Evolutionary conservation across 352 stramenopile genomes (phyloP).

Genomic region (Thraustotheca clavata): DNA sequence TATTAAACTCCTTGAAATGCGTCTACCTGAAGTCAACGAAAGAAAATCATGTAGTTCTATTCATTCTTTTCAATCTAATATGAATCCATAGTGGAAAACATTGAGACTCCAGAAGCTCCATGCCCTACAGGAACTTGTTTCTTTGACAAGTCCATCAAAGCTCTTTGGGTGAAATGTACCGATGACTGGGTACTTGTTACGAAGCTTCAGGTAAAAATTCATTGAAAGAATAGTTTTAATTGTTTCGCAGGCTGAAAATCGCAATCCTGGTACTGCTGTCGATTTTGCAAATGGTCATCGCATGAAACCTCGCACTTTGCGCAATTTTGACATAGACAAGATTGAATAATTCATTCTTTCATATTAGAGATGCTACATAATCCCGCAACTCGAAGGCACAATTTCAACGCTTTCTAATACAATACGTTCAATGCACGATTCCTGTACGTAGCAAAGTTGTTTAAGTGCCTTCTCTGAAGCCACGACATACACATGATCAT

Average conservation of each 20-base stretch:
- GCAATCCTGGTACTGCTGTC: constrained; percentile 46
- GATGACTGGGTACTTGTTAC: constrained; percentile 53
- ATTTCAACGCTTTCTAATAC: constrained; percentile 36
- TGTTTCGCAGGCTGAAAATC: constrained; percentile 30
- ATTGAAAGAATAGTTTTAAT: neutral
- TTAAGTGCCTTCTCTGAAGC: constrained; percentile 56
- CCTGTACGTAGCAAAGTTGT: constrained; percentile 46
- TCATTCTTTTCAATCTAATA: too few species aligned
- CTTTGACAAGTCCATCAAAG: constrained; percentile 64
- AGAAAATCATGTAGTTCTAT: constrained; percentile 26
- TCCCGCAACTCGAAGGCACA: constrained; percentile 36
- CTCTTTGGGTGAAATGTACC: constrained; percentile 57
- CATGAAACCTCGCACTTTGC: constrained; percentile 33
- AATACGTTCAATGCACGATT: constrained; percentile 42
- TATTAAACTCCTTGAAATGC: constrained; percentile 61
- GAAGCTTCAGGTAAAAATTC: constrained; percentile 35
- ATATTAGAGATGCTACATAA: too few species aligned
- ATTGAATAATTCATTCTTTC: too few species aligned
- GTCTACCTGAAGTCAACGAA: constrained; percentile 36
- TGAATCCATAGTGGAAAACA: neutral
- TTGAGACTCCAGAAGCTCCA: neutral
- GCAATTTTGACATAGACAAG: neutral
- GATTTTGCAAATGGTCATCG: constrained; percentile 79
- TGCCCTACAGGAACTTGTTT: constrained; percentile 40
- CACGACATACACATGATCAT: constrained; percentile 60